These are phyloP conservation scores for Pyronema domesticum DNA, from an alignment of 495 filamentous ascomycete species.

Conservation along the genomic window DNA sequence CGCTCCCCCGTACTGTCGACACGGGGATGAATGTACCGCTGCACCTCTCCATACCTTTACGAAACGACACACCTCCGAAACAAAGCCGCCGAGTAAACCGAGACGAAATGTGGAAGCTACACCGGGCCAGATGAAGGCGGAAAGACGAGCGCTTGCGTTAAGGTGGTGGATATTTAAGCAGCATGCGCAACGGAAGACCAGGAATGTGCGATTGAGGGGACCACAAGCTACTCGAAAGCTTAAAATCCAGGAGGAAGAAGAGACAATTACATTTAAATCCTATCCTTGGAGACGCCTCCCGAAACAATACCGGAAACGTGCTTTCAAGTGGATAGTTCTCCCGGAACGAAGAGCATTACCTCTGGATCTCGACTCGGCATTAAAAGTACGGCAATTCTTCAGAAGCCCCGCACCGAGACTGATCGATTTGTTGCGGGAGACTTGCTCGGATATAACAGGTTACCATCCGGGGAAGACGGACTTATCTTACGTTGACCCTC, in stretches of 20 bases:
- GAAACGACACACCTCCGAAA: neutral
- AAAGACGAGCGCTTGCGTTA: neutral
- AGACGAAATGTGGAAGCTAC: neutral
- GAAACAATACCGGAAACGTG: too few relatives aligned
- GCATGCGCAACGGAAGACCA: too few relatives aligned
- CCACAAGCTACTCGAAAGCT: too few relatives aligned
- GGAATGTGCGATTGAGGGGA: too few relatives aligned
- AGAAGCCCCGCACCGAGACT: conserved; percentile 2
- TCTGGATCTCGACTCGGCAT: too few relatives aligned
- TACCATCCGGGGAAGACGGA: conserved; percentile 8
- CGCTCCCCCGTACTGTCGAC: neutral
- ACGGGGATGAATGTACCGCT: neutral
- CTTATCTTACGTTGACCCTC: conserved; percentile 6
- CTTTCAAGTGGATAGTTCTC: too few relatives aligned
- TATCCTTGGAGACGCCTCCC: too few relatives aligned
- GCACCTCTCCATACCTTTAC: neutral
- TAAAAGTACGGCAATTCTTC: neutral
- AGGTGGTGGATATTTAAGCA: too few relatives aligned
- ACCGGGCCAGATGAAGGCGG: neutral
- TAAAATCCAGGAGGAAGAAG: neutral
- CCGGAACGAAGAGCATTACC: too few relatives aligned
- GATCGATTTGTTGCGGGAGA: conserved; percentile 3
- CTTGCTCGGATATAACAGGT: conserved; percentile 2
- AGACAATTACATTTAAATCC: neutral
- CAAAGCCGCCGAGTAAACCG: neutral